Percentiles rank a stretch among this genome's conserved stretches.
phyloP scores from a whole-genome alignment of 495 filamentous ascomycete species.

The Margaritispora aquatica region DNA sequence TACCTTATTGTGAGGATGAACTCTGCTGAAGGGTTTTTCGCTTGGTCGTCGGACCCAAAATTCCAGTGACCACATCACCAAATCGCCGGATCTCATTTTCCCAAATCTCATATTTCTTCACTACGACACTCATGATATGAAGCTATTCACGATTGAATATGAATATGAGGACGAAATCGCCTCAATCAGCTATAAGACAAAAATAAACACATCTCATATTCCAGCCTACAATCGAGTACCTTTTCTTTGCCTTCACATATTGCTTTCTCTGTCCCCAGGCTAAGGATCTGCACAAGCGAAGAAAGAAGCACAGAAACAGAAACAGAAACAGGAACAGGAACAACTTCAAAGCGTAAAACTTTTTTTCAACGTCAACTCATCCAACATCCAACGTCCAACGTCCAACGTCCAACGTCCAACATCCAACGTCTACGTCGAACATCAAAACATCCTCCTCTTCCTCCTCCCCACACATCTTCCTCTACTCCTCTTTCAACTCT shows the following conservation, averaged over 20 bases:
- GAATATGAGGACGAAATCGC: neutral
- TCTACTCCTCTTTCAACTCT: neutral
- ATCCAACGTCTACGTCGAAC: neutral
- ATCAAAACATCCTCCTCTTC: neutral
- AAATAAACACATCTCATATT: constrained; percentile 1
- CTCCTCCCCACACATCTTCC: too few relatives aligned
- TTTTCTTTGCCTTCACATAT: neutral
- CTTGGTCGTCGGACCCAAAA: too few relatives aligned
- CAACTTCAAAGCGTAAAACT: constrained; percentile 2
- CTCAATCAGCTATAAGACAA: neutral
- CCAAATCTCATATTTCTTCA: neutral
- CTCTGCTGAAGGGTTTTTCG: neutral
- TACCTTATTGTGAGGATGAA: neutral
- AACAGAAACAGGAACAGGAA: too few relatives aligned
- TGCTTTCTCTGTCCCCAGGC: neutral
- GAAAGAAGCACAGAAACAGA: too few relatives aligned
- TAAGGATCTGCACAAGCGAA: constrained; percentile 8
- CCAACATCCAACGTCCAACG: too few relatives aligned
- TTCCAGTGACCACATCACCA: too few relatives aligned
- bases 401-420: too few relatives aligned
- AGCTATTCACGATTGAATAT: neutral
- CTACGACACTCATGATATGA: constrained; percentile 1
- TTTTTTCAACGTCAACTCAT: neutral
- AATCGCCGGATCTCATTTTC: too few relatives aligned
- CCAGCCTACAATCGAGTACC: neutral